Evolutionary conservation across 2,329 filamentous ascomycete genomes (phyloP).

Genomic region (Phialocephala sp.): DNA sequence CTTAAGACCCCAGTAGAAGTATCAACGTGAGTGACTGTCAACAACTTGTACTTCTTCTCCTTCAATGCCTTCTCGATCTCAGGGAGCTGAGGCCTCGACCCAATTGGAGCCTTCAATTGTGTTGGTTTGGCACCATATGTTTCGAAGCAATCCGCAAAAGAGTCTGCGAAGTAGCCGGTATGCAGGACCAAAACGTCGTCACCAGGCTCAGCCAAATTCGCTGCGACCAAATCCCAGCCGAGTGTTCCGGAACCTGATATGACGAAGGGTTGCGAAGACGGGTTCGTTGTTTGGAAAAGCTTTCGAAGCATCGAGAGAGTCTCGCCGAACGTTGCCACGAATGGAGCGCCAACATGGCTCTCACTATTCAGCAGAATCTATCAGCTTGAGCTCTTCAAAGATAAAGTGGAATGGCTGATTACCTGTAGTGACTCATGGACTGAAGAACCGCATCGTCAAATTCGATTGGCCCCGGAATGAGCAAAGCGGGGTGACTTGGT

Average conservation of each 20-base stretch:
- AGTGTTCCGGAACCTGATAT: conserved; percentile 94
- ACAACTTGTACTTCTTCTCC: conserved; percentile 89
- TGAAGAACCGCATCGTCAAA: conserved; percentile 96
- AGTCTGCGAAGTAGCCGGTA: conserved; percentile 96
- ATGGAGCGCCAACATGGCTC: conserved; percentile 88
- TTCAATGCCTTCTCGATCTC: conserved; percentile 89
- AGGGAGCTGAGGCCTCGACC: conserved; percentile 81
- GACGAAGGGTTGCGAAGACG: conserved; percentile 86
- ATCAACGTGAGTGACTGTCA: conserved; percentile 97
- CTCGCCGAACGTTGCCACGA: conserved; percentile 91
- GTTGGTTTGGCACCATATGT: conserved; percentile 91
- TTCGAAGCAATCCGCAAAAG: conserved; percentile 88
- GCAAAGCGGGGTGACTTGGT: conserved; percentile 71
- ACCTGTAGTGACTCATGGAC: conserved; percentile 95
- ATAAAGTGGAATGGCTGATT: conserved; percentile 38
- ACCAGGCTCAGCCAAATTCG: conserved; percentile 87
- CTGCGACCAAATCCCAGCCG: conserved; percentile 95
- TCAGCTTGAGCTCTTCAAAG: conserved; percentile 26
- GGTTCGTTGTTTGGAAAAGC: conserved; percentile 89
- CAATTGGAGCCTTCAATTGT: conserved; percentile 87
- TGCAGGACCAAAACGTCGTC: conserved; percentile 93
- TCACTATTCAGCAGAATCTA: conserved; percentile 61
- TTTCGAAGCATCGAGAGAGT: conserved; percentile 85
- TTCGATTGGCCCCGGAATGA: conserved; percentile 97
- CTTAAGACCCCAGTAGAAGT: conserved; percentile 96